phyloP scores from a whole-genome alignment of 805 yeast species.

The Wickerhamomyces subpelliculosus region DNA sequence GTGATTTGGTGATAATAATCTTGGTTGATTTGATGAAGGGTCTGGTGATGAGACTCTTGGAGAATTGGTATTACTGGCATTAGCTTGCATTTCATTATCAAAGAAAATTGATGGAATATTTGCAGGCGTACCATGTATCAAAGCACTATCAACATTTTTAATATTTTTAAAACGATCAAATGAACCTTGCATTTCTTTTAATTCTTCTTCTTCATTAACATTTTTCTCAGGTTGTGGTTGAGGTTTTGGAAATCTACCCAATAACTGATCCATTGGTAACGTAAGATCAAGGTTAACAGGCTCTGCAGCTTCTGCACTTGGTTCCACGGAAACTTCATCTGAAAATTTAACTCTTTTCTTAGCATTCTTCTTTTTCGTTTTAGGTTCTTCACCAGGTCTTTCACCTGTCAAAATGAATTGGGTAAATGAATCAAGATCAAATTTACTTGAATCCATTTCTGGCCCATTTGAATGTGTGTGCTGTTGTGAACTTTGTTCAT shows the following conservation, averaged over 20 bases:
- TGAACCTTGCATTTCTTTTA: slow-evolving; percentile 69
- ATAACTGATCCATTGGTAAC: slow-evolving; percentile 71
- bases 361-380: slow-evolving; percentile 30
- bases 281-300: slow-evolving; percentile 44
- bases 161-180: slow-evolving; percentile 71
- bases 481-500: neutral
- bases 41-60: slow-evolving; percentile 17
- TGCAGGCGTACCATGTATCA: slow-evolving; percentile 63
- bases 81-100: slow-evolving; percentile 13
- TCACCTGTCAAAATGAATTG: slow-evolving; percentile 79
- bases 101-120: slow-evolving; percentile 36
- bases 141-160: slow-evolving; percentile 66
- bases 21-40: slow-evolving; percentile 17
- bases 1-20: slow-evolving; percentile 11
- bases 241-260: slow-evolving; percentile 32
- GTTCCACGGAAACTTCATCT: slow-evolving; percentile 41
- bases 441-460: slow-evolving; percentile 25
- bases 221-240: slow-evolving; percentile 27
- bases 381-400: slow-evolving; percentile 42
- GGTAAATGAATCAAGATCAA: slow-evolving; percentile 83
- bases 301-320: slow-evolving; percentile 6
- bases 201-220: slow-evolving; percentile 60
- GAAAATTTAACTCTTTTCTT: slow-evolving; percentile 65
- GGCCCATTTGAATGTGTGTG: neutral
- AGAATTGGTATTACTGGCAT: neutral